Conservation (phyloP, 306 rosid species). For the Glycine soja region DNA sequence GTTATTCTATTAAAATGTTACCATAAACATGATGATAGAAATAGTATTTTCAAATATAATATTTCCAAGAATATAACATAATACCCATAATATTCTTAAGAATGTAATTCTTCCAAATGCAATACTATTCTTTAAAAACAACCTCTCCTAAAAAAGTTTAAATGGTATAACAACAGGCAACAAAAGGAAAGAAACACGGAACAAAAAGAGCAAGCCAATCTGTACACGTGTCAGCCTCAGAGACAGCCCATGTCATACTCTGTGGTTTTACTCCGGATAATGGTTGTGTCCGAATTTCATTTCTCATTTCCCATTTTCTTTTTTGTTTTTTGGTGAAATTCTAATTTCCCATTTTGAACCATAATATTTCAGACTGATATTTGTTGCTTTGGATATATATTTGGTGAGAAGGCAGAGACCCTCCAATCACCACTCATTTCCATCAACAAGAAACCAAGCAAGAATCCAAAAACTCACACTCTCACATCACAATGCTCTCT, state of each 20-base stretch:
- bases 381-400: constrained; percentile 34
- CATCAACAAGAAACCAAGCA: constrained; percentile 39
- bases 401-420: background rate
- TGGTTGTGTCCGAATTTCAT: constrained; percentile 9
- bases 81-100: no score
- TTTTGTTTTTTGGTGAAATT: no score
- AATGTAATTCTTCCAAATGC: no score
- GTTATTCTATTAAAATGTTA: no score
- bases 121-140: no score
- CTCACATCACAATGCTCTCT: constrained; percentile 44
- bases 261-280: constrained; percentile 6
- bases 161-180: no score
- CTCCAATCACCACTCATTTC: constrained; percentile 66
- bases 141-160: no score
- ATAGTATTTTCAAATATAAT: no score
- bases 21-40: no score
- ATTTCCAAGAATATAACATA: no score
- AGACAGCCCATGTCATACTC: constrained; percentile 10
- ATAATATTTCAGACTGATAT: background rate
- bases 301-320: background rate
- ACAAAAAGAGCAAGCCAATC: background rate
- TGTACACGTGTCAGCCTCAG: constrained; percentile 37
- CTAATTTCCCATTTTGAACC: no score
- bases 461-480: constrained; percentile 49
- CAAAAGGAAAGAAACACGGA: no score